Conservation (phyloP, 768 basidiomycete species). For the Tylopilus rubrobrunneus region DNA sequence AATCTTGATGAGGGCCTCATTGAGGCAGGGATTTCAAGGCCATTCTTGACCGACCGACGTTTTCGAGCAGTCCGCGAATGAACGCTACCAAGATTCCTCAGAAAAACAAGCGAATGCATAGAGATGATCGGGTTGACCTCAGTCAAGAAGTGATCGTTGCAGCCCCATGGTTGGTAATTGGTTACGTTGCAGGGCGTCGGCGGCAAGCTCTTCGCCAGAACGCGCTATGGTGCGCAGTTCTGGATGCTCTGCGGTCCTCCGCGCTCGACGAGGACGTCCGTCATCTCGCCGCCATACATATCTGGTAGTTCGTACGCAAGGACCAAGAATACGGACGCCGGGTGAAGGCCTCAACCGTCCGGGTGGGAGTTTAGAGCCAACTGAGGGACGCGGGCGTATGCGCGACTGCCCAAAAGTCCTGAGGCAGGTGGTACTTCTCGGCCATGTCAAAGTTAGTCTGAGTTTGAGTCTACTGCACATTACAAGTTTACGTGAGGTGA, state of each 20-base stretch:
- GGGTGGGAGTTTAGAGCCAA: constrained; percentile 48
- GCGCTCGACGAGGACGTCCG: constrained; percentile 65
- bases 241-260: constrained; percentile 86
- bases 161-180: constrained; percentile 79
- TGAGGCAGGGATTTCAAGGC: constrained; percentile 92
- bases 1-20: constrained; percentile 94
- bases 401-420: too few relatives aligned
- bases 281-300: constrained; percentile 60
- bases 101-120: neutral
- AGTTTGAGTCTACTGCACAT: too few relatives aligned
- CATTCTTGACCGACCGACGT: constrained; percentile 93
- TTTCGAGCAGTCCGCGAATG: constrained; percentile 92
- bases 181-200: constrained; percentile 79
- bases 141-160: constrained; percentile 84
- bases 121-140: constrained; percentile 35
- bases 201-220: constrained; percentile 80
- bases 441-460: too few relatives aligned
- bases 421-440: too few relatives aligned
- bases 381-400: constrained; percentile 56
- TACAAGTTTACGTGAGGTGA: too few relatives aligned
- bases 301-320: constrained; percentile 85
- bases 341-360: constrained; percentile 80
- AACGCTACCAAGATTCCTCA: constrained; percentile 53
- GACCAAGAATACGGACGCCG: constrained; percentile 70
- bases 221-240: constrained; percentile 90